Conservation (phyloP, 108 stramenopile species). For the Skeletonema tropicum region DNA sequence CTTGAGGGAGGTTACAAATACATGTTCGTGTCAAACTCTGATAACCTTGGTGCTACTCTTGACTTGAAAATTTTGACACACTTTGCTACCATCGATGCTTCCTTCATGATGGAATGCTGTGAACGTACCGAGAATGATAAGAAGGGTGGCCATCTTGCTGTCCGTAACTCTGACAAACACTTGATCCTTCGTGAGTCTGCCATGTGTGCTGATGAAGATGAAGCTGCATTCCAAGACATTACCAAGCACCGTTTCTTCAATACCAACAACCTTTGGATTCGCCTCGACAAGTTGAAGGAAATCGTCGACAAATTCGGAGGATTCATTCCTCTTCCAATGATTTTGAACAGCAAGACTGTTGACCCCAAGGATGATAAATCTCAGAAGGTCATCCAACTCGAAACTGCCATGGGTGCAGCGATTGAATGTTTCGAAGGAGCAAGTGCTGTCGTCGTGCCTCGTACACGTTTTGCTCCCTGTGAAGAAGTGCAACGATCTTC, state of each 20-base stretch:
- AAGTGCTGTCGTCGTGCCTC: constrained; percentile 92
- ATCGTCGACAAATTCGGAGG: constrained; percentile 91
- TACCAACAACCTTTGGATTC: constrained; percentile 99
- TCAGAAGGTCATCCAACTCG: constrained; percentile 94
- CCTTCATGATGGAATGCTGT: constrained; percentile 99
- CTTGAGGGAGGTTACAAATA: constrained; percentile 96
- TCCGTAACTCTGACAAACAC: constrained; percentile 86
- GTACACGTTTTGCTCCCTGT: constrained; percentile 99
- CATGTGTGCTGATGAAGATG: constrained; percentile 97
- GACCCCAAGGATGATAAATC: constrained; percentile 97
- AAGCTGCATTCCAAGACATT: constrained; percentile 94
- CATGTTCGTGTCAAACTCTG: constrained; percentile 99
- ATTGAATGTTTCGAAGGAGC: constrained; percentile 97
- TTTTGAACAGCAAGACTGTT: constrained; percentile 97
- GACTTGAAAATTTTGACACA: constrained; percentile 94
- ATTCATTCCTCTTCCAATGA: constrained; percentile 98
- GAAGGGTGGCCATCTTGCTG: constrained; percentile 98
- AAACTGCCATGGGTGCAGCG: constrained; percentile 99
- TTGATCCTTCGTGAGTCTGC: constrained; percentile 97
- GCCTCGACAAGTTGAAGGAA: constrained; percentile 95
- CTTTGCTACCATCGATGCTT: constrained; percentile 88
- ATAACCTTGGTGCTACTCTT: constrained; percentile 99
- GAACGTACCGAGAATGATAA: constrained; percentile 97
- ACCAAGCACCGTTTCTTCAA: constrained; percentile 97
- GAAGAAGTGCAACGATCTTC: constrained; percentile 98